A percentile compares a stretch with the other conserved stretches of the same genome.
Conservation (phyloP, 495 filamentous ascomycete genomes). For the Melanomma pulvis-pyrius region DNA sequence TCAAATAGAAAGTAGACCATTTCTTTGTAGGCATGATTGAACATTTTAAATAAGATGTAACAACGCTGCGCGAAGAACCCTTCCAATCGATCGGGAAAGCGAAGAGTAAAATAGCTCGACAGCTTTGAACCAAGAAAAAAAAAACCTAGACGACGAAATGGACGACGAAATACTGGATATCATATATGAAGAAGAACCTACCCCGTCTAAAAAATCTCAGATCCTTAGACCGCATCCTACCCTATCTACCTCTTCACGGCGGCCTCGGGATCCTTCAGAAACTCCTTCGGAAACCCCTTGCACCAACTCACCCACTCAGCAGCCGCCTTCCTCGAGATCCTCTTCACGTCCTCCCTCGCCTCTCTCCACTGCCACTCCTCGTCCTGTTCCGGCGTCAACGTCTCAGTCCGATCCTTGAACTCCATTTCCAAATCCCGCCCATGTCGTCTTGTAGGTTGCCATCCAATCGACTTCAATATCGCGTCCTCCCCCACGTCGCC, state of each 20-base stretch:
- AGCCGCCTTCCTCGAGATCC: slow-evolving; percentile 44
- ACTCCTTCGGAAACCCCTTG: slow-evolving; percentile 44
- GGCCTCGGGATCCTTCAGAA: slow-evolving; percentile 2
- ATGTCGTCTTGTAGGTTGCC: slow-evolving; percentile 42
- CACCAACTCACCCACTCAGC: slow-evolving; percentile 48
- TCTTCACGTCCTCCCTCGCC: slow-evolving; percentile 46
- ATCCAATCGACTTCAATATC: slow-evolving; percentile 47
- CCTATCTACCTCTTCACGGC: background rate
- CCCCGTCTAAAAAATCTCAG: background rate
- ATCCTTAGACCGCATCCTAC: background rate
- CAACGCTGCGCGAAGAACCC: no score
- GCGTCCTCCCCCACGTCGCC: slow-evolving; percentile 39
- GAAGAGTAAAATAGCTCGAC: no score
- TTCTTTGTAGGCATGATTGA: no score
- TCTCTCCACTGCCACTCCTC: slow-evolving; percentile 47
- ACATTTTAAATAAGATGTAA: no score
- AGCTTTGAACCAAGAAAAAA: no score
- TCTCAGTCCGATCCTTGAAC: slow-evolving; percentile 15
- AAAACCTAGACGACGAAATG: no score
- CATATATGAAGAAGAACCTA: background rate
- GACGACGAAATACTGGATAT: background rate
- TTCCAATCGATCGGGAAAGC: no score
- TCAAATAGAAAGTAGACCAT: no score
- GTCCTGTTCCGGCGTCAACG: slow-evolving; percentile 36
- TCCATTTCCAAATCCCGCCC: slow-evolving; percentile 44